A percentile compares a stretch with the other conserved stretches of the same genome.
Evolutionary conservation across 2,329 filamentous ascomycete species (phyloP).

Genomic region (Curvularia spicifera): DNA sequence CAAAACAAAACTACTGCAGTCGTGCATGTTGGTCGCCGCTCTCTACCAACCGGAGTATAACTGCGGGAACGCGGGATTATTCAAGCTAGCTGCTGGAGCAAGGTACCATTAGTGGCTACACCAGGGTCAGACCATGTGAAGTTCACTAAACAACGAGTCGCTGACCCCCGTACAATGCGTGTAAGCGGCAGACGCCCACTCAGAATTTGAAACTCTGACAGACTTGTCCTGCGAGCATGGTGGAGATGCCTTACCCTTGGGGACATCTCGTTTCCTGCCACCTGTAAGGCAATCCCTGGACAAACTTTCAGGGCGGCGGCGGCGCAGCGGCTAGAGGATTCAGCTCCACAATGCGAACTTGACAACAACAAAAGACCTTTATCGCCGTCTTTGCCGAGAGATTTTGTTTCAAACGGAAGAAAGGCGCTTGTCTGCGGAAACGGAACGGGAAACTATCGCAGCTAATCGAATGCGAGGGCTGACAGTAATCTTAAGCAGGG

Average conservation of each 20-base stretch:
- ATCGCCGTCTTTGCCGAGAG: not conserved
- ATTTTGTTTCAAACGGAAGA: conserved; percentile 2
- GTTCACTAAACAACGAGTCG: not conserved
- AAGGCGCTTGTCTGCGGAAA: not conserved
- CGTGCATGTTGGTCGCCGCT: conserved; percentile 1
- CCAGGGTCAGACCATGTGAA: not conserved
- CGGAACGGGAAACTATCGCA: conserved; percentile 9
- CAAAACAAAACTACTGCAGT: not conserved
- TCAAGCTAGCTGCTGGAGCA: not conserved
- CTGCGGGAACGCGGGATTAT: not conserved
- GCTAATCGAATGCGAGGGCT: conserved; percentile 9
- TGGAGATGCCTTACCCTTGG: not conserved
- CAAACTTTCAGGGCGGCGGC: not conserved
- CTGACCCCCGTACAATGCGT: not conserved
- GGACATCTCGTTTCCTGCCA: not conserved
- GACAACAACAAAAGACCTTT: not conserved
- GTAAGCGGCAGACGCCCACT: not conserved
- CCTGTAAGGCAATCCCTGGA: not conserved
- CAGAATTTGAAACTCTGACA: conserved; percentile 1
- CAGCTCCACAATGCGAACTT: conserved; percentile 7
- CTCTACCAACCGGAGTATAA: conserved; percentile 1
- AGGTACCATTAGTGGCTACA: not conserved
- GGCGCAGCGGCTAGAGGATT: conserved; percentile 2
- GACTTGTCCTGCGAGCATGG: not conserved
- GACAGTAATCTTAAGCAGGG: conserved; percentile 38